These are phyloP conservation scores for Amylostereum areolatum DNA, from an alignment of 1,284 basidiomycete genomes.

Conservation along the genomic window DNA sequence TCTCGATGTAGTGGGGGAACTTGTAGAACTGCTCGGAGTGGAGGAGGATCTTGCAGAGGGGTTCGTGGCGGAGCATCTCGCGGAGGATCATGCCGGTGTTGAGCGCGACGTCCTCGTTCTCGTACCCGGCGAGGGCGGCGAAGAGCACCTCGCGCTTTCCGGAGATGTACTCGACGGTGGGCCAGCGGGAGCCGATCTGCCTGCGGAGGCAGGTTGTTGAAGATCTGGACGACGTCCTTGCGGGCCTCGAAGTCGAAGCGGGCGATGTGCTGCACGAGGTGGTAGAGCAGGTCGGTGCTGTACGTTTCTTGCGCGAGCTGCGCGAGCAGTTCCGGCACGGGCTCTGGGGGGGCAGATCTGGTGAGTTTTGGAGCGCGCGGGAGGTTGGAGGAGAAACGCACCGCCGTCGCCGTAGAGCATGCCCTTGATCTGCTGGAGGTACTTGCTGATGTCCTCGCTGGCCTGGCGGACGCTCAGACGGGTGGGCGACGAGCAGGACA, in stretches of 20 bases:
- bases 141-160: slow-evolving; percentile 88
- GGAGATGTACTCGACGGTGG: slow-evolving; percentile 92
- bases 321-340: slow-evolving; percentile 80
- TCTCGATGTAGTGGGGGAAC: slow-evolving; percentile 96
- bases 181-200: slow-evolving; percentile 89
- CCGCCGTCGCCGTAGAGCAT: slow-evolving; percentile 86
- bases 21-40: slow-evolving; percentile 97
- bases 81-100: slow-evolving; percentile 98
- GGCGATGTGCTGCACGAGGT: slow-evolving; percentile 77
- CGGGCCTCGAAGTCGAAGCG: slow-evolving; percentile 94
- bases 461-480: slow-evolving; percentile 42
- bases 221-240: slow-evolving; percentile 97
- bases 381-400: slow-evolving; percentile 26
- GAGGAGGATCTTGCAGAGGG: slow-evolving; percentile 84
- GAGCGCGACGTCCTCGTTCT: slow-evolving; percentile 90
- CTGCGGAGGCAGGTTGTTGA: slow-evolving; percentile 92
- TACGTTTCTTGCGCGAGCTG: slow-evolving; percentile 97
- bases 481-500: not conserved
- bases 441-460: slow-evolving; percentile 84
- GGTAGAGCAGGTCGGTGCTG: slow-evolving; percentile 79
- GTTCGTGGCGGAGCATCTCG: slow-evolving; percentile 95
- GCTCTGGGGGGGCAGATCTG: slow-evolving; percentile 40
- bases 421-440: slow-evolving; percentile 82
- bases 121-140: slow-evolving; percentile 83
- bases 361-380: slow-evolving; percentile 3